Conservation (phyloP, 768 basidiomycete species). For the Leucosporidium scottii region DNA sequence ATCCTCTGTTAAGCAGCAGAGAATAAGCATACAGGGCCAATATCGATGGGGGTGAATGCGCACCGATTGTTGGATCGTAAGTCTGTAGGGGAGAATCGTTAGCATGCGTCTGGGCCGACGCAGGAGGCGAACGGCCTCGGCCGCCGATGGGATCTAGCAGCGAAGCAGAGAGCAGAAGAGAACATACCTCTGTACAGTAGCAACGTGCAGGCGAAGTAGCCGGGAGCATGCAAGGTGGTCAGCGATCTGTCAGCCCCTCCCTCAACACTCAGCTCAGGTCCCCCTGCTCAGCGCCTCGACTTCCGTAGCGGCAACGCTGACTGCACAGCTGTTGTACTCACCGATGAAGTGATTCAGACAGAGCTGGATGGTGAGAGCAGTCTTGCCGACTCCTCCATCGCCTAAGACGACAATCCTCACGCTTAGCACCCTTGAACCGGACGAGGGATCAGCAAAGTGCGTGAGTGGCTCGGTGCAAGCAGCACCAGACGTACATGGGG, state of each 20-base stretch:
- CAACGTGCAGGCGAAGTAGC: not conserved
- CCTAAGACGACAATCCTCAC: conserved; percentile 41
- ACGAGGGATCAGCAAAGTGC: no score
- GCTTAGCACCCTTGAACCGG: not conserved
- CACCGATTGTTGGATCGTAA: conserved; percentile 38
- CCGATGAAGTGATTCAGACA: conserved; percentile 37
- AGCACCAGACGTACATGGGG: no score
- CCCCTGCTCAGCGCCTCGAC: no score
- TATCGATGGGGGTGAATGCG: not conserved
- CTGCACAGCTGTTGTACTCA: no score
- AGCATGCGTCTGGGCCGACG: not conserved
- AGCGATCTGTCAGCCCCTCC: not conserved
- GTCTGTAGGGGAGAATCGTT: conserved; percentile 16
- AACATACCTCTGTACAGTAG: not conserved
- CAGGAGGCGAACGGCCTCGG: not conserved
- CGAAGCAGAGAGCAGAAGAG: not conserved
- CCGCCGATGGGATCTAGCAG: not conserved
- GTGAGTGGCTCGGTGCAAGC: no score
- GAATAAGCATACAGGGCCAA: not conserved
- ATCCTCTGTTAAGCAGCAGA: conserved; percentile 23
- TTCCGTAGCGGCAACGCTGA: no score
- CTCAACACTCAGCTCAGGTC: no score
- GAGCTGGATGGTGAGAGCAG: conserved; percentile 44
- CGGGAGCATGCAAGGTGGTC: not conserved
- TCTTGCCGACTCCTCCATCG: conserved; percentile 48